Evolutionary conservation across 306 rosid genomes (phyloP).

Genomic region (Dryas alaskensis): DNA sequence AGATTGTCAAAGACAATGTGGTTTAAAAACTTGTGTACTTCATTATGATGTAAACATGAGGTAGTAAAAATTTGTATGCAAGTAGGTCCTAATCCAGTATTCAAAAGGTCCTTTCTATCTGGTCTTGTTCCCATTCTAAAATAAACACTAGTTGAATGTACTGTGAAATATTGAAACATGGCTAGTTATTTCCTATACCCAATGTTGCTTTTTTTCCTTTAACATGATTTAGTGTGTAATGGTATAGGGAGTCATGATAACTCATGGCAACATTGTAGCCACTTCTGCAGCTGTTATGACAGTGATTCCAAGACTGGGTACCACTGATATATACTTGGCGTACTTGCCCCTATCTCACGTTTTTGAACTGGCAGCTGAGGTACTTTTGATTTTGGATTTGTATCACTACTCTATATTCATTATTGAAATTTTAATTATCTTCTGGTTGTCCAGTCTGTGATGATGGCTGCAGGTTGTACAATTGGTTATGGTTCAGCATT

Average conservation of each 20-base stretch:
- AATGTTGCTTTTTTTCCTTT: constrained; percentile 2
- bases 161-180: constrained; percentile 2
- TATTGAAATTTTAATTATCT: constrained; percentile 25
- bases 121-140: not conserved
- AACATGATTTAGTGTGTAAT: constrained; percentile 22
- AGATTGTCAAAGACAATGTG: not conserved
- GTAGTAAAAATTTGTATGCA: not conserved
- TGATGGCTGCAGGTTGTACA: constrained; percentile 68
- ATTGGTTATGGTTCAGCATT: constrained; percentile 77
- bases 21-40: constrained; percentile 5
- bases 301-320: constrained; percentile 59
- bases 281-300: constrained; percentile 75
- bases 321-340: constrained; percentile 76
- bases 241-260: constrained; percentile 89
- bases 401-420: constrained; percentile 7
- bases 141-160: not conserved
- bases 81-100: not conserved
- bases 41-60: no score
- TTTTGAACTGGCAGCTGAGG: constrained; percentile 96
- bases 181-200: constrained; percentile 10
- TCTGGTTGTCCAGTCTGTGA: constrained; percentile 67
- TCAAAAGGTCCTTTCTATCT: not conserved
- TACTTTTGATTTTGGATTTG: constrained; percentile 28
- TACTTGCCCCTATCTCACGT: constrained; percentile 95
- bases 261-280: constrained; percentile 86